Evolutionary conservation across 1,284 basidiomycete species (phyloP).

Genomic region (Ustilago nuda): DNA sequence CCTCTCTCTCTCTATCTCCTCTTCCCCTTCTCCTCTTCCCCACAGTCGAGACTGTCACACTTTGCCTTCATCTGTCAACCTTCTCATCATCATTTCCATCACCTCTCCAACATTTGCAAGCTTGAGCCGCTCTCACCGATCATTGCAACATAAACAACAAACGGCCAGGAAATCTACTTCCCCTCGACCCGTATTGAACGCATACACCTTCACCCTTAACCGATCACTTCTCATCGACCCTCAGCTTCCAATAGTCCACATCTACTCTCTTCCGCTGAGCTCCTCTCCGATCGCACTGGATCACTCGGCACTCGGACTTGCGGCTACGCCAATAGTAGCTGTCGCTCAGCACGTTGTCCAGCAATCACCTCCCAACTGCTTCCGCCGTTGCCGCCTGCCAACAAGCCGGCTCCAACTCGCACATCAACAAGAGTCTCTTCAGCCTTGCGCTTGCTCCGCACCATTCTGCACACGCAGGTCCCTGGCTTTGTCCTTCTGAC

Average conservation of each 20-base stretch:
- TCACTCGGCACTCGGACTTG: background rate
- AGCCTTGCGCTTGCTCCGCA: conserved; percentile 27
- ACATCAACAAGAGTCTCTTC: background rate
- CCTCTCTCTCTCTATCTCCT: too few relatives aligned
- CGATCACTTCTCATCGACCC: background rate
- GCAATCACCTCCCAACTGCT: background rate
- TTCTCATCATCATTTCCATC: background rate
- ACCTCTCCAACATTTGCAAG: background rate
- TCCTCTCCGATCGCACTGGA: background rate
- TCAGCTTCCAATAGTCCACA: background rate
- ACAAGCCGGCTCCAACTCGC: conserved; percentile 19
- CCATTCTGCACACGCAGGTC: conserved; percentile 51
- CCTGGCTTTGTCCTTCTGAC: conserved; percentile 2
- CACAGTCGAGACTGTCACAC: too few relatives aligned
- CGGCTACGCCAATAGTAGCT: background rate
- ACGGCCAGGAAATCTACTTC: too few relatives aligned
- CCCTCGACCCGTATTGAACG: background rate
- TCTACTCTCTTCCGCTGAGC: background rate
- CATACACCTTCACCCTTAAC: background rate
- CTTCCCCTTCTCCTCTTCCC: too few relatives aligned
- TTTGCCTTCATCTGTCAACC: background rate
- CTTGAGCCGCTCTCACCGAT: background rate
- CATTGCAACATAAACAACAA: too few relatives aligned
- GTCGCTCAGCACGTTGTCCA: conserved; percentile 4
- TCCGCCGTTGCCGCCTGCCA: conserved; percentile 14